A percentile compares a stretch with the other conserved stretches of the same genome.
phyloP scores from a whole-genome alignment of 2,329 filamentous ascomycete genomes.

The Zalaria obscura region DNA sequence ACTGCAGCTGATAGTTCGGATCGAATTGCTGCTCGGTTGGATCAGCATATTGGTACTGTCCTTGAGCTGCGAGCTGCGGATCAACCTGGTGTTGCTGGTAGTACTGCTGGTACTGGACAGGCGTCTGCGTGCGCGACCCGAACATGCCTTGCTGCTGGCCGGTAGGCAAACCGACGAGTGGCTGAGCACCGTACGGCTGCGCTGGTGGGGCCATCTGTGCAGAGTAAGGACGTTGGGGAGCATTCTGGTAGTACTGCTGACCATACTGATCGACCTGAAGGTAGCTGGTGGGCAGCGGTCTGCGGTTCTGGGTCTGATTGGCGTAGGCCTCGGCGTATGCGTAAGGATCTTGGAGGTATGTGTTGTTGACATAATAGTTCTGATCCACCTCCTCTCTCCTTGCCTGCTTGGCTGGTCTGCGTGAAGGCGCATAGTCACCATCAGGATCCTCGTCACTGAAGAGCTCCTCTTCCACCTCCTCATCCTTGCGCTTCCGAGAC shows the following conservation, averaged over 20 bases:
- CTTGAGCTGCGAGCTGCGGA: conserved; percentile 3
- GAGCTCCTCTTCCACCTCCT: conserved; percentile 18
- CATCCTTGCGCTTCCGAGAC: conserved; percentile 34
- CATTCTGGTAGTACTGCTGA: conserved; percentile 37
- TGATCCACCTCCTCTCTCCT: conserved; percentile 1
- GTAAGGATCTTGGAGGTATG: conserved; percentile 3
- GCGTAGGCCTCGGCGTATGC: conserved; percentile 1
- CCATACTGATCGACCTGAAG: conserved; percentile 27
- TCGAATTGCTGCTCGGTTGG: background rate
- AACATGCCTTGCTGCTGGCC: conserved; percentile 24
- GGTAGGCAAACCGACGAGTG: conserved; percentile 23
- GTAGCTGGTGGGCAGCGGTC: too few relatives aligned
- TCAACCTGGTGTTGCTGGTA: conserved; percentile 5
- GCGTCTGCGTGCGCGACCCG: conserved; percentile 14
- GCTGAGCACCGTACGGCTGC: conserved; percentile 1
- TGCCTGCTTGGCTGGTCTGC: conserved; percentile 1
- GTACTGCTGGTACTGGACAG: conserved; percentile 20
- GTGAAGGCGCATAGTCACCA: conserved; percentile 10
- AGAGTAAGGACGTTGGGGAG: conserved; percentile 21
- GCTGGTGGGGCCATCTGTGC: background rate
- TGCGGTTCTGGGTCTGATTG: conserved; percentile 12
- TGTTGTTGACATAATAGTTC: background rate
- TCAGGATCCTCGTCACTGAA: conserved; percentile 20
- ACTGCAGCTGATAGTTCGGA: background rate
- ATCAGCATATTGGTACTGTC: conserved; percentile 2